Percentiles rank a stretch among this genome's conserved stretches.
Evolutionary conservation across 495 filamentous ascomycete species (phyloP).

Genomic region (Corynascus novoguineensis): DNA sequence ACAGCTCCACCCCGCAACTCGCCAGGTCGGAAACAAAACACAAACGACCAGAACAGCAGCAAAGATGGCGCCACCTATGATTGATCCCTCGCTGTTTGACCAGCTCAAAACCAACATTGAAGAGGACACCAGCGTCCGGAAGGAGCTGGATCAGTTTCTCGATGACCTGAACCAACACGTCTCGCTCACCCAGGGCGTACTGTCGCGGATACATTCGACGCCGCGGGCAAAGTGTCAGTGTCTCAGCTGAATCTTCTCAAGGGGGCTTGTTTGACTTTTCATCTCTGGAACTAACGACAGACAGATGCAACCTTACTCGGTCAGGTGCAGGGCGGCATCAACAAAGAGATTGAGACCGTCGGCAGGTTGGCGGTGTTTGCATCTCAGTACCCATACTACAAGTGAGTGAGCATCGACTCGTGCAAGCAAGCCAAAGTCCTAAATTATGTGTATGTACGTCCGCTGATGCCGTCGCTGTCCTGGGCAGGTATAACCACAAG

Average conservation of each 20-base stretch:
- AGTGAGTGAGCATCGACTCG: conserved; percentile 57
- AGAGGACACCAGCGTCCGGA: conserved; percentile 72
- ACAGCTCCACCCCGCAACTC: not conserved
- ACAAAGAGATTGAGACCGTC: conserved; percentile 51
- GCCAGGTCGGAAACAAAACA: not conserved
- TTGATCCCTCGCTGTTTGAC: conserved; percentile 81
- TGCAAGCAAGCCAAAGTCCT: too few species aligned
- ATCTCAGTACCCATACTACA: conserved; percentile 89
- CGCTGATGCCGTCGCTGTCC: not conserved
- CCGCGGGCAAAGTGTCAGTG: conserved; percentile 65
- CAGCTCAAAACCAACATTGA: conserved; percentile 85
- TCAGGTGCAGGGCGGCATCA: conserved; percentile 52
- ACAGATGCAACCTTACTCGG: conserved; percentile 38
- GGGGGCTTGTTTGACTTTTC: too few species aligned
- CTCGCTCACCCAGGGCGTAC: conserved; percentile 66
- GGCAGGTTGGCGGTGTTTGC: conserved; percentile 60
- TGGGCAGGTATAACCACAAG: conserved; percentile 62
- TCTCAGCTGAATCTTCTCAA: not conserved
- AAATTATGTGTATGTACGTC: not conserved
- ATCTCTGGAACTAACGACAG: not conserved
- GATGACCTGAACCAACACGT: conserved; percentile 62
- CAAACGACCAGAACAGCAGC: not conserved
- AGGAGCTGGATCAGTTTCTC: conserved; percentile 76
- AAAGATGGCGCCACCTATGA: conserved; percentile 42
- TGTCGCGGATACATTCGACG: conserved; percentile 87